phyloP scores from a whole-genome alignment of 176 grass and related monocot species.

The Juncus inflexus region DNA sequence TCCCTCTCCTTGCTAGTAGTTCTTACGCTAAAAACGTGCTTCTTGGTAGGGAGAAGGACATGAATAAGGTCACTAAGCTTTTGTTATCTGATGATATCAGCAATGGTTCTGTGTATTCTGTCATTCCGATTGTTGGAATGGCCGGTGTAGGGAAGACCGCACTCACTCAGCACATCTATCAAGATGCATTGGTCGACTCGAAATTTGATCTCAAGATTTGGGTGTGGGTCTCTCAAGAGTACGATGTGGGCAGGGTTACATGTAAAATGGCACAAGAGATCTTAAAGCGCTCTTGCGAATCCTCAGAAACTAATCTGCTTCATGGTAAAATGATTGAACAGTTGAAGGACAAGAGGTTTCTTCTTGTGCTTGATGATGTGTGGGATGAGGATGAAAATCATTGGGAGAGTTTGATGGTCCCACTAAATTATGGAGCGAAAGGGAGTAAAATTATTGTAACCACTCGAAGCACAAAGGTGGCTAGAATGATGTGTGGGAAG shows the following conservation, averaged over 20 bases:
- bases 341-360: neutral
- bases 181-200: too few species aligned
- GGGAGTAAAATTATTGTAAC: slow-evolving; percentile 36
- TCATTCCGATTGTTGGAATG: too few species aligned
- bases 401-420: slow-evolving; percentile 25
- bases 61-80: slow-evolving; percentile 10
- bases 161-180: too few species aligned
- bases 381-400: slow-evolving; percentile 20
- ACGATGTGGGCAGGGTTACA: too few species aligned
- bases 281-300: too few species aligned
- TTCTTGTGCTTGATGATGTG: slow-evolving; percentile 33
- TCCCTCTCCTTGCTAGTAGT: neutral
- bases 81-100: slow-evolving; percentile 9
- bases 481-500: slow-evolving; percentile 9
- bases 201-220: too few species aligned
- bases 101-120: neutral
- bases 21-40: neutral
- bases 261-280: too few species aligned
- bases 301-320: neutral
- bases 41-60: slow-evolving; percentile 21
- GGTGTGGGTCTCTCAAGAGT: too few species aligned
- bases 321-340: neutral
- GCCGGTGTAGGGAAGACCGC: too few species aligned
- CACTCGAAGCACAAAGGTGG: slow-evolving; percentile 9
- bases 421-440: neutral